Evolutionary conservation across 169 alveolate genomes (phyloP), one percentile per base, ranked within the genome.

Genomic region (Babesia caballi): DNA sequence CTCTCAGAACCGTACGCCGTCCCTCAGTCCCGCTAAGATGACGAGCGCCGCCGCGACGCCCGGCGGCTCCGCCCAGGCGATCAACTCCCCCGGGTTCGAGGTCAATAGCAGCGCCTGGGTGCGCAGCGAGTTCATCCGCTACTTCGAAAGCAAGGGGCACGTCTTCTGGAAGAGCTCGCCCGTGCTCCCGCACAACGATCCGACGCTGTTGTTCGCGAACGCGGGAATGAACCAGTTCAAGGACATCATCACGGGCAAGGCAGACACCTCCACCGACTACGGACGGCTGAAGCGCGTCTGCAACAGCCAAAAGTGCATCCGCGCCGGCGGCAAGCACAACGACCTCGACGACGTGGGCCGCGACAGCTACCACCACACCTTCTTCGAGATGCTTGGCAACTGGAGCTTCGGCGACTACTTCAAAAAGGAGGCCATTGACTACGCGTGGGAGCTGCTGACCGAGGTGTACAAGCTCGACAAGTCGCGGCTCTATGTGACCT

Each of bases 361-460:
- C 70, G 98, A 95, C 67, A 95, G 92, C 60, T 95, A 95, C 82
- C 98, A 95, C 88, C 97, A 95, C 72, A 95, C 98, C 12, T 95
- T 94, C 71, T 95, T 95, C 80, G 98, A 95, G 86, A 95, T 95
- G 98, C 90, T 95, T n/a, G 98, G 98, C 40, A 94, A 94, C 78
- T 95, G 98, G 98, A 90, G 96, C 67, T 95, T 95, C 59, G 98
- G 98, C 9, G 97, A 94, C 90, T 95, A 94, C 70, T 94, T 95
- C 85, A 95, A 95, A 78, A 88, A 88, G 60, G 97, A 94, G 51
- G 97, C 97, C 32, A 94, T 95, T 40, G 93, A 81, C 4, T 93
- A 90, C 93, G 98, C 98, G 30, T 95, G 96, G 96, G 91, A 92
- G 68, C 81, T 94, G 42, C 91, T 95, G 68, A 92, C 95, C 0